Percentiles rank a stretch among this genome's conserved stretches.
Evolutionary conservation across 257 asterid species (phyloP).

Genomic region (Henckelia pumila): DNA sequence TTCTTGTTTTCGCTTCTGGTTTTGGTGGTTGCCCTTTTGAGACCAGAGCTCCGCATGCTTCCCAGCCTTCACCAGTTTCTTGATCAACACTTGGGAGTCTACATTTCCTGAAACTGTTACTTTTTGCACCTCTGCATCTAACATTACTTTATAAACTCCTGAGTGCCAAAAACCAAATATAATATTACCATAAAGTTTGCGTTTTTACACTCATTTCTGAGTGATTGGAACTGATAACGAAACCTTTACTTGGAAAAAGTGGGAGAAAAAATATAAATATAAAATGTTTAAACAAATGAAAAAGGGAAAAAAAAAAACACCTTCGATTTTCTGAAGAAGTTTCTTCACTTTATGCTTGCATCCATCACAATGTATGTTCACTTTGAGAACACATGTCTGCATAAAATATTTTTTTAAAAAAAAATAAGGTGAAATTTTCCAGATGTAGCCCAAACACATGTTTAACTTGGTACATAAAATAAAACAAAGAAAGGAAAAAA

Average conservation of each 20-base stretch:
- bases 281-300: no score
- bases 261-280: no score
- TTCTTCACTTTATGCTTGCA: conserved; percentile 91
- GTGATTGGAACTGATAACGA: not conserved
- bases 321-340: conserved; percentile 77
- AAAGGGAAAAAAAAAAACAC: conserved; percentile 24
- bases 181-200: not conserved
- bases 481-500: not conserved
- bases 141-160: conserved; percentile 71
- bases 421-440: not conserved
- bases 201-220: not conserved
- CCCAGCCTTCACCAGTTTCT: conserved; percentile 54
- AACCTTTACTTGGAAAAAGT: not conserved
- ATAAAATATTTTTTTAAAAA: not conserved
- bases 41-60: conserved; percentile 78
- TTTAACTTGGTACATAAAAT: not conserved
- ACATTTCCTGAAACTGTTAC: conserved; percentile 59
- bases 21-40: conserved; percentile 34
- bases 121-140: conserved; percentile 63
- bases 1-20: conserved; percentile 52
- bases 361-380: conserved; percentile 91
- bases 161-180: not conserved
- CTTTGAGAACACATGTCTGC: conserved; percentile 79
- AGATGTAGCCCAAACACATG: not conserved
- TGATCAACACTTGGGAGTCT: conserved; percentile 49